A percentile compares a stretch with the other conserved stretches of the same genome.
Evolutionary conservation across 306 rosid species (phyloP).

Genomic region (Ceratonia siliqua): DNA sequence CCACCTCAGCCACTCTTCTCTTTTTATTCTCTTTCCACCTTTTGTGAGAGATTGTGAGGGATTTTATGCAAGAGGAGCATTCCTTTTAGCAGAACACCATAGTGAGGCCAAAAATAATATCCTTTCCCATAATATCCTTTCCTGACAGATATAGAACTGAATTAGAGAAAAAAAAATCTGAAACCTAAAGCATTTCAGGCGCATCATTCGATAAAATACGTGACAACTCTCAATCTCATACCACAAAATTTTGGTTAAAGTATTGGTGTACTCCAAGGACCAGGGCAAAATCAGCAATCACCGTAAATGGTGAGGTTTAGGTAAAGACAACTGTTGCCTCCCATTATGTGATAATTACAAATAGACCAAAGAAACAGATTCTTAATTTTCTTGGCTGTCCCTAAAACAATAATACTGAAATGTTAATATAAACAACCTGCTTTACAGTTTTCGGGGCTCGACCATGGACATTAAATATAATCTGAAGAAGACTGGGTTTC

Average conservation of each 20-base stretch:
- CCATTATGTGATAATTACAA: background rate
- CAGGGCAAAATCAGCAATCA: background rate
- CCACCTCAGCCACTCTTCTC: no score
- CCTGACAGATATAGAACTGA: background rate
- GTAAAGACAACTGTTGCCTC: background rate
- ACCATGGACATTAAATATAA: constrained; percentile 71
- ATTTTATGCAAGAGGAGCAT: no score
- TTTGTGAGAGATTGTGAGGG: no score
- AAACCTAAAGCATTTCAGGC: background rate
- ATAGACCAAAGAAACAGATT: background rate
- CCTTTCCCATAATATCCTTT: no score
- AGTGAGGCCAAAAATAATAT: no score
- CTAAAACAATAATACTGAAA: constrained; percentile 17
- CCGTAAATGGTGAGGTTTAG: background rate
- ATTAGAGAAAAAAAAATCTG: background rate
- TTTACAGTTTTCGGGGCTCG: constrained; percentile 68
- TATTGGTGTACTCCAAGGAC: background rate
- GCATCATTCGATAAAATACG: background rate
- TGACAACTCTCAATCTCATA: background rate
- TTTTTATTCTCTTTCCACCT: no score
- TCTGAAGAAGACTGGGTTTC: constrained; percentile 87
- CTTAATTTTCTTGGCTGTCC: background rate
- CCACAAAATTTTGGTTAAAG: background rate
- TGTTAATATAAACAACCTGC: constrained; percentile 60
- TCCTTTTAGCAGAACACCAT: no score